Conservation (phyloP, 441 rosid genomes). For the Pelargonium myrrhifolium region DNA sequence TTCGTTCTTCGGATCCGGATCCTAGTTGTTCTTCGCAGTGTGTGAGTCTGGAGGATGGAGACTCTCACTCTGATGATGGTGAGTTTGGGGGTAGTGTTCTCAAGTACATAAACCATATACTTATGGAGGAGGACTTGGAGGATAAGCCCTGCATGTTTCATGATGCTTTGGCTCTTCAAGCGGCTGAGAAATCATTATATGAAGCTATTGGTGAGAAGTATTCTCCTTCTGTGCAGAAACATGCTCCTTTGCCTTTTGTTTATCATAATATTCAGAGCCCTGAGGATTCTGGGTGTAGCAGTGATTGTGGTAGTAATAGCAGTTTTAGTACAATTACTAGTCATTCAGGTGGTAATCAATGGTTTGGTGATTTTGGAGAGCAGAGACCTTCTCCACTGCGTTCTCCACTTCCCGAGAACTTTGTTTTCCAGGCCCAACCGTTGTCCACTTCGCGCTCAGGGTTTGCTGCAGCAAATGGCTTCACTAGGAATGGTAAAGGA, state of each 20-base stretch:
- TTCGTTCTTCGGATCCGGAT: constrained; percentile 21
- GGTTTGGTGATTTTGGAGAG: constrained; percentile 33
- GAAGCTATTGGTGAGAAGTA: constrained; percentile 45
- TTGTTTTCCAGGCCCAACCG: constrained; percentile 33
- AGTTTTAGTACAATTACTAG: constrained; percentile 24
- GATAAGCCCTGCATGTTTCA: constrained; percentile 60
- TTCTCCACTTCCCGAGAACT: constrained; percentile 28
- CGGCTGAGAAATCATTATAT: constrained; percentile 56
- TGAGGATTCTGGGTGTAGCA: constrained; percentile 25
- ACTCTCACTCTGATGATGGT: constrained; percentile 35
- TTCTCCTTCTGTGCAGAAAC: constrained; percentile 20
- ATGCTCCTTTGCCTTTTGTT: constrained; percentile 14
- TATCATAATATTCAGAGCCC: constrained; percentile 28
- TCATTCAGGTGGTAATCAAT: constrained; percentile 26
- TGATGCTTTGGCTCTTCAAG: constrained; percentile 61
- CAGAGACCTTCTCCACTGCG: constrained; percentile 23
- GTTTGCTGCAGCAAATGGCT: constrained; percentile 14
- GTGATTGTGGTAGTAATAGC: constrained; percentile 31
- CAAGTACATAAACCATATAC: constrained; percentile 60
- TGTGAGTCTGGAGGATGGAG: constrained; percentile 28
- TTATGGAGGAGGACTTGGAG: constrained; percentile 73
- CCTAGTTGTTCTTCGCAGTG: constrained; percentile 19
- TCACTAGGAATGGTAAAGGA: constrained; percentile 20
- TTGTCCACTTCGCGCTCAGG: constrained; percentile 17
- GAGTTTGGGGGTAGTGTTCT: constrained; percentile 40